Evolutionary conservation across 2,329 filamentous ascomycete species (phyloP), one percentile per base, ranked within the genome.

Genomic region (Onygena corvina): DNA sequence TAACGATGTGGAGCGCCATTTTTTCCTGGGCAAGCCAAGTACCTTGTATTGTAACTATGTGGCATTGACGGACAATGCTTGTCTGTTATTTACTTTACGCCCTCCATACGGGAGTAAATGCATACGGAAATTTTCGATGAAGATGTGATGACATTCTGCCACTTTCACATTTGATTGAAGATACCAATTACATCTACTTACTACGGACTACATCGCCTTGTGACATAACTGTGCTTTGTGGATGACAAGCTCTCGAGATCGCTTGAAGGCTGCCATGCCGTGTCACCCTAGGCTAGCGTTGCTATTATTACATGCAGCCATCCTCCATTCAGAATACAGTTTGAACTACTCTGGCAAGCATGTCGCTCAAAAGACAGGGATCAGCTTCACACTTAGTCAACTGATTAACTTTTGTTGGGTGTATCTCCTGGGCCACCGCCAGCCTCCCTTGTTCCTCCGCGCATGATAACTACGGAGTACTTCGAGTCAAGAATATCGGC

Each of bases 221-320:
- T n/a, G 4, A 34, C 31, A 34, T 11, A 38, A 20, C 2, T n/a
- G n/a, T 20, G 14, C 16, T 21, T 1, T 21, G 34, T 20, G 16
- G 16, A 38, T 38, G 34, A n/a, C n/a, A n/a, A n/a, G n/a, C n/a
- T n/a, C n/a, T n/a, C n/a, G n/a, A n/a, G n/a, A n/a, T 38, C 16
- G 34, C 34, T 18, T 9, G 34, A 18, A 18, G 16, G 16, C 7
- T 35, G n/a, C 38, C 23, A 42, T 40, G 20, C 36, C 11, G 36
- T 25, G 36, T 40, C 14, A 9, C 35, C 36, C 21, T 35, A 14
- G 30, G 14, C 33, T 35, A 42, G 20, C 18, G 35, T n/a, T 42
- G 21, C 38, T 27, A 42, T 42, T 42, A 42, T 25, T 42, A 42
- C 25, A 42, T n/a, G 25, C 11, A 3, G n/a, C n/a, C 36, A 40